Evolutionary conservation across 129 eudicot species (phyloP).

Genomic region (Rutidosis leptorrhynchoides): DNA sequence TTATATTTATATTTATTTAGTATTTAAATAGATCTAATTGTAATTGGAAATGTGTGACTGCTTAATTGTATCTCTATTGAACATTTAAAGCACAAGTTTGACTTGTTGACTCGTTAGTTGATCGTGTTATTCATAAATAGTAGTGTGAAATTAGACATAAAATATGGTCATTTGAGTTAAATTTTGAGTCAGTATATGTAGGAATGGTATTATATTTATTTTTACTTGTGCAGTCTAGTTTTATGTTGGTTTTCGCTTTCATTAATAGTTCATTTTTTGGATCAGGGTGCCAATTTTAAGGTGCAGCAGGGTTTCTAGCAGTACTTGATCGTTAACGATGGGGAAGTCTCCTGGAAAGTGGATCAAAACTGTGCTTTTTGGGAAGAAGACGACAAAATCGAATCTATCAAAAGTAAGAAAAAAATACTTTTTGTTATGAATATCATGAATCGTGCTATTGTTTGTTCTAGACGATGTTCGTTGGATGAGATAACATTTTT

Average conservation of each 20-base stretch:
- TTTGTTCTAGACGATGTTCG: neutral
- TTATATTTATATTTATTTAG: conserved; percentile 13
- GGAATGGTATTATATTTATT: conserved; percentile 14
- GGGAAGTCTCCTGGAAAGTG: conserved; percentile 96
- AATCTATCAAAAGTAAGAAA: conserved; percentile 60
- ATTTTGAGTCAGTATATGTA: conserved; percentile 1
- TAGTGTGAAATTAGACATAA: conserved; percentile 11
- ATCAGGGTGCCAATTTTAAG: conserved; percentile 24
- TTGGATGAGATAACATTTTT: neutral
- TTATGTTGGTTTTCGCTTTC: neutral
- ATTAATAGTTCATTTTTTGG: conserved; percentile 8
- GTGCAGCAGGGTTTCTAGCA: conserved; percentile 8
- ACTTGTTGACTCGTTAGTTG: neutral
- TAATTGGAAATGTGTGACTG: conserved; percentile 6
- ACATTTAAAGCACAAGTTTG: neutral
- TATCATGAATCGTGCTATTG: neutral
- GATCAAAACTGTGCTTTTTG: conserved; percentile 80
- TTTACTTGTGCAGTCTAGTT: neutral
- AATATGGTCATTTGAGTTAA: neutral
- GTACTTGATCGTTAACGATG: conserved; percentile 35
- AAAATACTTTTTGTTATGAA: neutral
- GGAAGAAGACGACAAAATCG: conserved; percentile 77
- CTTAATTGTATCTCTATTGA: neutral
- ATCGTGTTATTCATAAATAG: neutral
- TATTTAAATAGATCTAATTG: conserved; percentile 19